Evolutionary conservation across 495 filamentous ascomycete species (phyloP).

Genomic region (Pseudotulostoma volvatum): DNA sequence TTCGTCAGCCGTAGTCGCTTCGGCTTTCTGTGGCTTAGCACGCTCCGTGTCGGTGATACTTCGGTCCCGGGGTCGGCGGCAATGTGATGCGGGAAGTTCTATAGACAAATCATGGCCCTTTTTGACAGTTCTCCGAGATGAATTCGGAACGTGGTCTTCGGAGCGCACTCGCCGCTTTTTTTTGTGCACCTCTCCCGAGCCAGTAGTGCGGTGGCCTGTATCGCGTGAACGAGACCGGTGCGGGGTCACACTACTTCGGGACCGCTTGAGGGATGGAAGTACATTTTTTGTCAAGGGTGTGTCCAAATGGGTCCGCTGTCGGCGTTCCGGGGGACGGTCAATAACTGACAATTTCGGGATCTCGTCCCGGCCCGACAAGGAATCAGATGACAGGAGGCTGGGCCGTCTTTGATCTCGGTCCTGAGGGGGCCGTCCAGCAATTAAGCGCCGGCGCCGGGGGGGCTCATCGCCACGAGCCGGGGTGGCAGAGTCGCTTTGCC

Average conservation of each 20-base stretch:
- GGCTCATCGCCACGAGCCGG: constrained; percentile 20
- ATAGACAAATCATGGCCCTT: constrained; percentile 13
- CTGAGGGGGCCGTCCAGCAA: constrained; percentile 27
- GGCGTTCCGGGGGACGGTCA: too few relatives aligned
- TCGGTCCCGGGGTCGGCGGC: constrained; percentile 11
- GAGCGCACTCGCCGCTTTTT: constrained; percentile 35
- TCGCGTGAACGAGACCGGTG: constrained; percentile 40
- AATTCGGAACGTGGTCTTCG: constrained; percentile 22
- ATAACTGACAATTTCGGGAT: too few relatives aligned
- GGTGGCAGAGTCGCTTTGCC: constrained; percentile 21
- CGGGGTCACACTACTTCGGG: constrained; percentile 50
- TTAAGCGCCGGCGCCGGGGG: constrained; percentile 24
- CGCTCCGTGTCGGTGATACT: constrained; percentile 4
- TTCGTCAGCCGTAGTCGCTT: constrained; percentile 2
- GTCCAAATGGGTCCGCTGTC: constrained; percentile 21
- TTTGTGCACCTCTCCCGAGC: constrained; percentile 13
- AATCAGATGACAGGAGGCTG: constrained; percentile 28
- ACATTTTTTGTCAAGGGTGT: constrained; percentile 20
- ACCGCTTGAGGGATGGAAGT: constrained; percentile 35
- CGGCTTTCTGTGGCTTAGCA: not conserved
- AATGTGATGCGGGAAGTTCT: constrained; percentile 13
- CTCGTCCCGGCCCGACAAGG: constrained; percentile 25
- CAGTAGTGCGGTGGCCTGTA: constrained; percentile 9
- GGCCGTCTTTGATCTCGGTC: constrained; percentile 21
- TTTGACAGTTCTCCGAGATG: constrained; percentile 18